Conservation (phyloP, 805 yeast species). For the Candida endomychidarum region DNA sequence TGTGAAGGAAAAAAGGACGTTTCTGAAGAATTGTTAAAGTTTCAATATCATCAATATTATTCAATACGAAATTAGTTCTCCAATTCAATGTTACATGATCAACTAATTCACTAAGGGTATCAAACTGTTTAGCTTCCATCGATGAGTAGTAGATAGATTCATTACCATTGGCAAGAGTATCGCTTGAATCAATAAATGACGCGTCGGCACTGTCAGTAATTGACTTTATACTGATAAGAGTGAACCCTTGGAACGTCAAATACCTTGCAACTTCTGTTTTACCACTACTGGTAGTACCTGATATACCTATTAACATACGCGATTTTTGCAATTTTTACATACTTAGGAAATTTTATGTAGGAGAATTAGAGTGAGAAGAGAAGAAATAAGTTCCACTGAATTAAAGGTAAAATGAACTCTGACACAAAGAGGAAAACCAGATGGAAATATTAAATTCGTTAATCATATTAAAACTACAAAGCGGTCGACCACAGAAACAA, state of each 20-base stretch:
- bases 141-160: constrained; percentile 10
- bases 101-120: constrained; percentile 44
- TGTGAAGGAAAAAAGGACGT: constrained; percentile 82
- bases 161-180: neutral
- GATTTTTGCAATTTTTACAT: neutral
- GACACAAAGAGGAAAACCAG: no score
- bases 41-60: constrained; percentile 45
- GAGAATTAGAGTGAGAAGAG: no score
- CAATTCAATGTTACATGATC: constrained; percentile 67
- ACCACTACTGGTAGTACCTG: constrained; percentile 71
- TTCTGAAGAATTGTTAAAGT: constrained; percentile 51
- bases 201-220: neutral
- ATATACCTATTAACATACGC: constrained; percentile 68
- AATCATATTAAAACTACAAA: no score
- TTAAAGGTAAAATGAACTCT: no score
- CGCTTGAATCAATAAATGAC: neutral
- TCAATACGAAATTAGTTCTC: constrained; percentile 59
- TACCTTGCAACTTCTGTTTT: constrained; percentile 62
- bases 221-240: constrained; percentile 19
- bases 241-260: constrained; percentile 55
- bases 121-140: constrained; percentile 28
- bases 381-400: no score
- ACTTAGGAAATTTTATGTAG: no score
- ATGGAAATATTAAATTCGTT: no score
- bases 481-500: no score